Conservation (phyloP, 2,329 filamentous ascomycete species). For the Sordariomycetes sp. region DNA sequence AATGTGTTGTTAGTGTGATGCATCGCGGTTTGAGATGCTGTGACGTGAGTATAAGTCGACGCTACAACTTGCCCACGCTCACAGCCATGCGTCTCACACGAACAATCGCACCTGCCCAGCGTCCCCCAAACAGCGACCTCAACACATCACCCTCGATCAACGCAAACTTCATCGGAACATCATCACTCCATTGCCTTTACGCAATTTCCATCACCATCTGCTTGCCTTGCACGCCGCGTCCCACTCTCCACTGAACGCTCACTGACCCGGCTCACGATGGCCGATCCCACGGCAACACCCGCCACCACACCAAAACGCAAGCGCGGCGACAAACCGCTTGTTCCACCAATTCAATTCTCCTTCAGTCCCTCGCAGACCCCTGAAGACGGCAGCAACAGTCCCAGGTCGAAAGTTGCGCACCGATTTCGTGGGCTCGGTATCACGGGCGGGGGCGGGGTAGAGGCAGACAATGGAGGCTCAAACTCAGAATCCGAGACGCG, state of each 20-base stretch:
- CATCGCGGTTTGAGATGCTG: too few species aligned
- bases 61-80: too few species aligned
- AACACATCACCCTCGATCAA: too few species aligned
- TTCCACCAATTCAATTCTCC: slow-evolving; percentile 31
- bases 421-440: slow-evolving; percentile 42
- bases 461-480: slow-evolving; percentile 9
- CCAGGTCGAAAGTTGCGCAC: slow-evolving; percentile 41
- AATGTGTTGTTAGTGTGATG: too few species aligned
- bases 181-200: too few species aligned
- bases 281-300: background rate
- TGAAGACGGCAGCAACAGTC: slow-evolving; percentile 35
- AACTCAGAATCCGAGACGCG: slow-evolving; percentile 18
- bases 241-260: background rate
- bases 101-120: too few species aligned
- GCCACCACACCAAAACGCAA: slow-evolving; percentile 35
- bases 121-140: too few species aligned
- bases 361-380: slow-evolving; percentile 27
- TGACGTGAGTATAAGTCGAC: too few species aligned
- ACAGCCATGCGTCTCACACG: too few species aligned
- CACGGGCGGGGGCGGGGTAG: slow-evolving; percentile 12
- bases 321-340: slow-evolving; percentile 24
- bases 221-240: too few species aligned
- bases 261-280: slow-evolving; percentile 1
- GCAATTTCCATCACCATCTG: too few species aligned
- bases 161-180: too few species aligned